Evolutionary conservation across 306 rosid genomes (phyloP), one percentile per base, ranked within the genome.

Genomic region (Quercus gilva): DNA sequence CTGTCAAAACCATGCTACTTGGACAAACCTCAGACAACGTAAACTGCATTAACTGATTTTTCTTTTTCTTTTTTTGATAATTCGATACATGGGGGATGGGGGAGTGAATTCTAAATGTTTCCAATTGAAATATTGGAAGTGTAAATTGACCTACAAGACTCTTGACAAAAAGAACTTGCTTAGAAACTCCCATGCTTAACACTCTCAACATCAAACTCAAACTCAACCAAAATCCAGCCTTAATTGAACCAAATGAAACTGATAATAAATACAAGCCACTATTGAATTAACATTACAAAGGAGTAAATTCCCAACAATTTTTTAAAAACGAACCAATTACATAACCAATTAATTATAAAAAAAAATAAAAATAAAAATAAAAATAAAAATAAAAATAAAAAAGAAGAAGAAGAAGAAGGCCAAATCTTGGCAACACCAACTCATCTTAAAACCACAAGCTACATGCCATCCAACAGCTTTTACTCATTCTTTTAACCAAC

Each of bases 401-500:
- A 29, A 65, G 14, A 14, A 29, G 14, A 37, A 37, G 10, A 37
- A 37, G 2, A 23, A 25, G 15, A 25, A 31, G 8, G 18, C 35
- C 15, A 25, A 63, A 63, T 14, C 14, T 28, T 5, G 69, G 15
- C 37, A 63, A 28, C 8, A 13, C n/a, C 28, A 5, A 63, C 69
- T 59, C 71, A 59, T 41, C 52, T 55, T 33, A 73, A 33, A 60
- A 59, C 69, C 49, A 76, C n/a, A 70, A 25, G 78, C 58, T 57
- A 57, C 80, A 74, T 20, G 9, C 28, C 78, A 74, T 28, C n/a
- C 28, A 43, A 13, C 57, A 76, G 53, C 74, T 65, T 63, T 74
- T 78, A 83, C 19, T 80, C 70, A 6, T 77, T 69, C 83, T n/a
- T 74, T 74, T 77, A 63, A 63, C 53, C 53, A 49, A 49, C 15